Evolutionary conservation across 1,284 basidiomycete genomes (phyloP).

Genomic region (Neonothopanus nambi): DNA sequence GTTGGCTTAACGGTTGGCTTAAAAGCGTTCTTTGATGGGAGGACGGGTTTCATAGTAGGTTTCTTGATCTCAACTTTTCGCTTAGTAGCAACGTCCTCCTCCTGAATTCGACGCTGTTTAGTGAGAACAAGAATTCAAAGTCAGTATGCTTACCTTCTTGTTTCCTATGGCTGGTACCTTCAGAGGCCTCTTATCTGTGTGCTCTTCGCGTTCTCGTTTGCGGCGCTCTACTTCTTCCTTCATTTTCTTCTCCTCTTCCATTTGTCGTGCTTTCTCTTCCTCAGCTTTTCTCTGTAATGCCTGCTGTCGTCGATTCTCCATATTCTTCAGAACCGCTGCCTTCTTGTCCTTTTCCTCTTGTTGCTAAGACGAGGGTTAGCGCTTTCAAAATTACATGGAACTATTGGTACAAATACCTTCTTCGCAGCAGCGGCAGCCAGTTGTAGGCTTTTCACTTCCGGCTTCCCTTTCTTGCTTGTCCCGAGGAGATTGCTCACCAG

Average conservation of each 20-base stretch:
- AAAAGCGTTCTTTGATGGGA: conserved; percentile 43
- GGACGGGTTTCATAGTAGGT: conserved; percentile 11
- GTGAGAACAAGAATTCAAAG: neutral
- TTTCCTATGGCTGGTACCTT: conserved; percentile 29
- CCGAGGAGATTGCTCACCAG: conserved; percentile 64
- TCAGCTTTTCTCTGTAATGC: conserved; percentile 76
- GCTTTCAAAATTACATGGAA: neutral
- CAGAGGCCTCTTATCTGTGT: conserved; percentile 61
- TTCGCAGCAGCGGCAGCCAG: conserved; percentile 81
- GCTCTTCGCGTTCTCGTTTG: conserved; percentile 75
- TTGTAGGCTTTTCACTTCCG: conserved; percentile 82
- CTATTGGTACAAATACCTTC: conserved; percentile 56
- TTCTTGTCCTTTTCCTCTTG: conserved; percentile 86
- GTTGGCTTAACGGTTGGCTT: conserved; percentile 37
- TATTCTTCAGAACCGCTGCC: conserved; percentile 69
- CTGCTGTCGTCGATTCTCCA: conserved; percentile 74
- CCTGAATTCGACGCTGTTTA: conserved; percentile 27
- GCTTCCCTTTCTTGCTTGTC: conserved; percentile 64
- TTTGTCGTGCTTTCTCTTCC: conserved; percentile 64
- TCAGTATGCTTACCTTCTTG: conserved; percentile 53
- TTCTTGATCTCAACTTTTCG: conserved; percentile 62
- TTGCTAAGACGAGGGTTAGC: conserved; percentile 54
- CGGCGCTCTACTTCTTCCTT: conserved; percentile 72
- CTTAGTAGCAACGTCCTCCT: conserved; percentile 72
- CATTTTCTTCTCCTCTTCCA: conserved; percentile 68